Base-by-base conservation (phyloP, 2,329 filamentous ascomycete genomes). In the Fusarium continuum region DNA sequence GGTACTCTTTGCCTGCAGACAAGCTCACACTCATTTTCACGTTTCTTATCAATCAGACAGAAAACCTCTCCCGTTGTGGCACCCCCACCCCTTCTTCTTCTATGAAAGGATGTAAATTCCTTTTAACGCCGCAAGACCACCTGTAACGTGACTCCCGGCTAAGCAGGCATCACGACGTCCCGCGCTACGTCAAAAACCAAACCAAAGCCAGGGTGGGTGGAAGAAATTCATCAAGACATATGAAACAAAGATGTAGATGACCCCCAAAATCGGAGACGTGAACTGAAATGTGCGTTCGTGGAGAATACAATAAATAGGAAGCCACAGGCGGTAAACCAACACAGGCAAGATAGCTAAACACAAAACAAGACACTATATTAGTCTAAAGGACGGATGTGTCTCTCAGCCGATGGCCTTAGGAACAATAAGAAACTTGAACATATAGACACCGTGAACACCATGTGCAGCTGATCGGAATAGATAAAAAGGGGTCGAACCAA, bases 291-390 rank as follows among this genome's bases (percentile, higher is more conserved):
- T 57, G 40, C 20, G 16, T 55, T 41, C 28, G n/a, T 32, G 31
- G 35, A 41, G 25, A 34, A 43, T 35, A 19, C 17, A 46, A 34
- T 41, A 34, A 32, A 35, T 25, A 28, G 34, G 8, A 34, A 35
- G 40, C 41, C 32, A 20, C 31, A 23, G 17, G 35, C 25, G 31
- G 44, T 32, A 41, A 55, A 54, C 35, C 43, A 46, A 51, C 22
- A 41, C 43, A 59, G 34, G 32, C 31, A 32, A 46, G 44, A 38
- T 16, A 52, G 32, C 32, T 40, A 51, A 28, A 48, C 44, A 64
- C 41, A 53, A 25, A 48, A 32, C 23, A 32, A 46, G 41, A 40
- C 40, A 45, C 50, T 47, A 41, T 26, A 63, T 59, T 60, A 59
- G 41, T 60, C 53, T 43, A 55, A 40, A 40, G 22, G 41, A 34